These are phyloP conservation scores for Penicillium concentricum DNA, from an alignment of 2,329 filamentous ascomycete species.

Conservation along the genomic window DNA sequence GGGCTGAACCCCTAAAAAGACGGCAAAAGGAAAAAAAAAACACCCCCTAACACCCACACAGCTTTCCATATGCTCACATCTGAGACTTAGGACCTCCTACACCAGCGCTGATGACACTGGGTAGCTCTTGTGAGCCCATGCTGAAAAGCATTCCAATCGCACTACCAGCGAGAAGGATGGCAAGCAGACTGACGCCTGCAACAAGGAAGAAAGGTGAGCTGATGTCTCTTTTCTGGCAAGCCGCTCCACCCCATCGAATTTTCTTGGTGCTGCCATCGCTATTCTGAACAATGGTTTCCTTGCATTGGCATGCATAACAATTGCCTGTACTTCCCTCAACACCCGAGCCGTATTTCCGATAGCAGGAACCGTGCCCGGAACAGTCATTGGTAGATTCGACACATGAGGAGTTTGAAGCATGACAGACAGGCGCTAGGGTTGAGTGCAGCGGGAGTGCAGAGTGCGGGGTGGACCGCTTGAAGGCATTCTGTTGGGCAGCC, in stretches of 20 bases:
- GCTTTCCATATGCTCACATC: conserved; percentile 30
- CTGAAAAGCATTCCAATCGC: conserved; percentile 76
- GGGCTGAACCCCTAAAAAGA: not conserved
- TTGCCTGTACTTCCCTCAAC: conserved; percentile 40
- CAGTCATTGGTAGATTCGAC: conserved; percentile 70
- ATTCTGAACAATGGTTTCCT: conserved; percentile 53
- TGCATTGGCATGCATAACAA: conserved; percentile 81
- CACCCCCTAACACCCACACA: not conserved
- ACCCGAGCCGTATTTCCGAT: conserved; percentile 60
- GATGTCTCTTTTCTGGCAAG: conserved; percentile 89
- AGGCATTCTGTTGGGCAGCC: not conserved
- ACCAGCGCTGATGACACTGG: conserved; percentile 93
- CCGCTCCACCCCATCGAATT: conserved; percentile 76
- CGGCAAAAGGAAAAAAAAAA: not conserved
- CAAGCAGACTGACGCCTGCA: conserved; percentile 67
- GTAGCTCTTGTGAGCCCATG: conserved; percentile 83
- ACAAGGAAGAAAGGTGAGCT: conserved; percentile 89
- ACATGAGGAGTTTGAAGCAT: conserved; percentile 68
- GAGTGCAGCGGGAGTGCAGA: conserved; percentile 39
- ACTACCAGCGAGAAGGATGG: conserved; percentile 67
- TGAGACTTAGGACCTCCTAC: conserved; percentile 67
- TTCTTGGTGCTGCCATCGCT: conserved; percentile 56
- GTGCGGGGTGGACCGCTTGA: conserved; percentile 19
- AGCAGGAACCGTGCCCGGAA: conserved; percentile 77
- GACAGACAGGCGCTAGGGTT: conserved; percentile 70